A percentile compares a stretch with the other conserved stretches of the same genome.
Conservation (phyloP, 2,329 filamentous ascomycete species). For the Tolypocladium inflatum region DNA sequence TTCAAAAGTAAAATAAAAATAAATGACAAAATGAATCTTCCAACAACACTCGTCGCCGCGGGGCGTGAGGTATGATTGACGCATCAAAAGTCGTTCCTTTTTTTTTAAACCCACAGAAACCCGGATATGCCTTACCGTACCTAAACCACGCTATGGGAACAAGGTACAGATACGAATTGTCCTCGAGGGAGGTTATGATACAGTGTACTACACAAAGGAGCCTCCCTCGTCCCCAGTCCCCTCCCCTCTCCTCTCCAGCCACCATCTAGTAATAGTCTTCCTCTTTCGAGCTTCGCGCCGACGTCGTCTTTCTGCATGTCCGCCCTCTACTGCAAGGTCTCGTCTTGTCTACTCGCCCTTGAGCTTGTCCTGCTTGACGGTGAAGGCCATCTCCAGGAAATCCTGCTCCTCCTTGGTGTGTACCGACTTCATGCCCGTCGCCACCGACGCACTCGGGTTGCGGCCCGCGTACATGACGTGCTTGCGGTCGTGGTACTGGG, state of each 20-base stretch:
- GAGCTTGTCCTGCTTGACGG: slow-evolving; percentile 57
- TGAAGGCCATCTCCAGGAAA: slow-evolving; percentile 57
- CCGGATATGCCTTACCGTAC: slow-evolving; percentile 2
- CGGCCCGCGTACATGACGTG: slow-evolving; percentile 96
- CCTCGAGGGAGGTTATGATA: slow-evolving; percentile 6
- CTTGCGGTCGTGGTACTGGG: slow-evolving; percentile 83
- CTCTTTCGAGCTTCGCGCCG: not conserved
- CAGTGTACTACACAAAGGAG: slow-evolving; percentile 6
- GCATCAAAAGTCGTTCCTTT: not conserved
- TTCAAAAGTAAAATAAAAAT: not conserved
- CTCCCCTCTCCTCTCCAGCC: not conserved
- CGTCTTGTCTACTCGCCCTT: slow-evolving; percentile 47
- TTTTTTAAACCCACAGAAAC: not conserved
- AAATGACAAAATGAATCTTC: not conserved
- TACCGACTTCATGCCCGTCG: slow-evolving; percentile 79
- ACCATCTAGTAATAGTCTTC: not conserved
- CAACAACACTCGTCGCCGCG: not conserved
- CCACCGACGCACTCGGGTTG: slow-evolving; percentile 86
- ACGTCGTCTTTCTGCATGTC: not conserved
- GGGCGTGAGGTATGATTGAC: not conserved
- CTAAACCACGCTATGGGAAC: slow-evolving; percentile 3
- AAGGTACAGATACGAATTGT: slow-evolving; percentile 3
- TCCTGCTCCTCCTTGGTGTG: slow-evolving; percentile 93
- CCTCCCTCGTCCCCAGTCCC: not conserved
- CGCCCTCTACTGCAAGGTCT: not conserved